These are phyloP conservation scores for Monilinia vaccinii-corymbosi DNA, from an alignment of 2,329 filamentous ascomycete species.

Conservation along the genomic window DNA sequence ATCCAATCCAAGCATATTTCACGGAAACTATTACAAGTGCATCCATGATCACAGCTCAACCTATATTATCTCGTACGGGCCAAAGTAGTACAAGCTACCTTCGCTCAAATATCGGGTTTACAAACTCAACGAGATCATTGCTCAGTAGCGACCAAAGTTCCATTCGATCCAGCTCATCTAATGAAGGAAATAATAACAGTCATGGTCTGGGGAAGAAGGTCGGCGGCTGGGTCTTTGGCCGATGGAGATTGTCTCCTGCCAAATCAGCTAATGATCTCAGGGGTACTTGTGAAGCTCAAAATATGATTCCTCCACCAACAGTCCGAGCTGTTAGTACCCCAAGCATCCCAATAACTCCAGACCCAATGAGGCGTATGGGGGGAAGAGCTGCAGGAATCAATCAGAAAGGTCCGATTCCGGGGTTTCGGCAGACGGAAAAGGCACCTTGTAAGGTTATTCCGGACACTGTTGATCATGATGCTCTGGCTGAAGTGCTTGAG, in stretches of 20 bases:
- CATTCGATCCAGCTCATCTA: conserved; percentile 26
- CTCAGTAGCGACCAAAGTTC: conserved; percentile 26
- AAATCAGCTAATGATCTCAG: conserved; percentile 25
- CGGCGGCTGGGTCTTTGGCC: conserved; percentile 57
- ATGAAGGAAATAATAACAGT: background rate
- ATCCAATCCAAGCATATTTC: conserved; percentile 34
- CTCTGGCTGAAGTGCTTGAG: conserved; percentile 25
- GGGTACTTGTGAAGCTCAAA: conserved; percentile 4
- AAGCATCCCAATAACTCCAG: conserved; percentile 18
- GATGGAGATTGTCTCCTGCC: conserved; percentile 48
- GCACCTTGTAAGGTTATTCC: conserved; percentile 26
- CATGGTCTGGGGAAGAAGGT: conserved; percentile 42
- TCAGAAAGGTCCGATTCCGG: conserved; percentile 64
- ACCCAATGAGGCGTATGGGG: conserved; percentile 36
- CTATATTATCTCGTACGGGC: conserved; percentile 40
- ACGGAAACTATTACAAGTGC: conserved; percentile 47
- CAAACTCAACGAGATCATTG: conserved; percentile 21
- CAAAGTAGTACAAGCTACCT: conserved; percentile 45
- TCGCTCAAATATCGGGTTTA: conserved; percentile 42
- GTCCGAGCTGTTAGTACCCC: conserved; percentile 28
- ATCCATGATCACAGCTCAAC: conserved; percentile 46
- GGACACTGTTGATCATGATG: conserved; percentile 24
- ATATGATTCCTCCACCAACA: background rate
- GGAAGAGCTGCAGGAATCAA: conserved; percentile 65
- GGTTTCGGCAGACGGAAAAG: conserved; percentile 44